These are phyloP conservation scores for Phytophthora macrochlamydospora DNA, from an alignment of 352 stramenopile genomes.

Conservation along the genomic window DNA sequence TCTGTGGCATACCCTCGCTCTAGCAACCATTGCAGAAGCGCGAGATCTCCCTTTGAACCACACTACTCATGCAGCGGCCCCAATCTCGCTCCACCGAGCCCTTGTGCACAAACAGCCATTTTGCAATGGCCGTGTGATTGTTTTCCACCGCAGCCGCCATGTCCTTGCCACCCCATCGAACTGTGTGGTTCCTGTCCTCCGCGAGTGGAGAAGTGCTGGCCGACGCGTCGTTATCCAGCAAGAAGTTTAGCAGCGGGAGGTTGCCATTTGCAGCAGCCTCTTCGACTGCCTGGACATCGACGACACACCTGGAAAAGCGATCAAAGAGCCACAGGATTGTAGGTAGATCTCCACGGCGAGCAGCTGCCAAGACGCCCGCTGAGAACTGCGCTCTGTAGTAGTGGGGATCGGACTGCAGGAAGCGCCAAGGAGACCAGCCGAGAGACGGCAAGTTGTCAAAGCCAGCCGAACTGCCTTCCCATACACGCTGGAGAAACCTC, in stretches of 20 bases:
- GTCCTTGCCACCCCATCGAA: conserved; percentile 29
- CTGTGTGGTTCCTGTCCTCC: neutral
- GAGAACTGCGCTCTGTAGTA: conserved; percentile 32
- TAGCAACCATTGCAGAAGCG: conserved; percentile 35
- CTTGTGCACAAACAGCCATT: conserved; percentile 31
- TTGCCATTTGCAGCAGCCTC: conserved; percentile 22
- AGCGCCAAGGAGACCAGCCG: conserved; percentile 21
- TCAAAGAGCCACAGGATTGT: conserved; percentile 30
- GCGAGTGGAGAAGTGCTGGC: conserved; percentile 1
- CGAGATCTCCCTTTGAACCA: conserved; percentile 20
- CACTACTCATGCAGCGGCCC: conserved; percentile 26
- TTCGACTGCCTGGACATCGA: conserved; percentile 24
- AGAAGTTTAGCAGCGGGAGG: conserved; percentile 17
- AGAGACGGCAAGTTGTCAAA: neutral
- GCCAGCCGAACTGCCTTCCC: conserved; percentile 9
- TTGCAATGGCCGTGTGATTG: conserved; percentile 13
- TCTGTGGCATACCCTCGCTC: conserved; percentile 22
- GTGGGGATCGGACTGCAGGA: conserved; percentile 18
- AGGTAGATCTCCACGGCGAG: conserved; percentile 12
- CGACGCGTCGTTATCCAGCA: conserved; percentile 10
- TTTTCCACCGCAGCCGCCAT: conserved; percentile 33
- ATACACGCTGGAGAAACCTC: conserved; percentile 23
- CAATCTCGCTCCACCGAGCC: conserved; percentile 28
- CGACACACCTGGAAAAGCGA: conserved; percentile 23
- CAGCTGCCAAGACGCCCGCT: conserved; percentile 22